These are phyloP conservation scores for Sporisorium scitamineum DNA, from an alignment of 1,284 basidiomycete genomes.

Conservation along the genomic window DNA sequence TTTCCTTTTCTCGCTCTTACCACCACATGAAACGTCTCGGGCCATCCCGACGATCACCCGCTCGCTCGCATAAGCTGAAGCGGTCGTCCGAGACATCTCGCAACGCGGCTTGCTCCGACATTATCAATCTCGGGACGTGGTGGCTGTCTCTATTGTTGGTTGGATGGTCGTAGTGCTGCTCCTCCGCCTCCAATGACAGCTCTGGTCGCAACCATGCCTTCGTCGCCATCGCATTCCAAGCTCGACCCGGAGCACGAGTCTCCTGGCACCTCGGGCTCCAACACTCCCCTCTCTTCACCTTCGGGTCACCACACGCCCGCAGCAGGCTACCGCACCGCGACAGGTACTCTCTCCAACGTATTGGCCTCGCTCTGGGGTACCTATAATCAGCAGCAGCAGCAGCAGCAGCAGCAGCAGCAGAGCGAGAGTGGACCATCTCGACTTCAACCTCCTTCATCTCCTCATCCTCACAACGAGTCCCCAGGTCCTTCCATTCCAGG, in stretches of 20 bases:
- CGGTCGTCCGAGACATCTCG: not conserved
- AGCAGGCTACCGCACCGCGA: conserved; percentile 38
- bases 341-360: conserved; percentile 38
- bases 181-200: conserved; percentile 19
- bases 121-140: not conserved
- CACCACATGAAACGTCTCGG: not conserved
- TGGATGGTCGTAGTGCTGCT: not conserved
- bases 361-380: conserved; percentile 50
- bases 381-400: conserved; percentile 29
- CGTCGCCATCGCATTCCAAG: conserved; percentile 14
- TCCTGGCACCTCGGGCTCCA: conserved; percentile 21
- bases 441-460: conserved; percentile 11
- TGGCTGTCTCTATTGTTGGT: not conserved
- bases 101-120: not conserved
- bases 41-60: not conserved
- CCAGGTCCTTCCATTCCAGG: conserved; percentile 31
- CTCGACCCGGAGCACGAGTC: conserved; percentile 31
- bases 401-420: conserved; percentile 25
- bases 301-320: conserved; percentile 34
- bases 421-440: conserved; percentile 32
- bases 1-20: not conserved
- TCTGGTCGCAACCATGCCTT: conserved; percentile 30
- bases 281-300: conserved; percentile 30
- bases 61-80: not conserved
- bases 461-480: conserved; percentile 6